phyloP scores from a whole-genome alignment of 768 basidiomycete genomes.

The Punctularia strigosozonata region DNA sequence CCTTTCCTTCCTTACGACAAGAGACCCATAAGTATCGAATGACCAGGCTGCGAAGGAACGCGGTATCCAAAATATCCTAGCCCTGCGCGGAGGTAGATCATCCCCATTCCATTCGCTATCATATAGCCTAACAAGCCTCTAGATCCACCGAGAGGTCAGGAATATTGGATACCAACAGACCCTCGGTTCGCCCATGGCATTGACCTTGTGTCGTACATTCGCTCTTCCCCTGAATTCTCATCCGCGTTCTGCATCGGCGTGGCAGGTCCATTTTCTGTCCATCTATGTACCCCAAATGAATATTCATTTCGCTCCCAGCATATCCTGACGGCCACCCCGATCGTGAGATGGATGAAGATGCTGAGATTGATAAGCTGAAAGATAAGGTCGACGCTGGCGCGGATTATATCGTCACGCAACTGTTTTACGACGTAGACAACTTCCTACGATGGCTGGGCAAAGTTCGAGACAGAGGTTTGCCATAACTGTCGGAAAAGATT shows the following conservation, averaged over 20 bases:
- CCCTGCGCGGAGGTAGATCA: conserved; percentile 74
- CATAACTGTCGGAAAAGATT: background rate
- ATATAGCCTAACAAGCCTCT: background rate
- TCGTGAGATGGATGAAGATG: conserved; percentile 40
- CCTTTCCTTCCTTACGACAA: conserved; percentile 3
- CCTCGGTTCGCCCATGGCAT: conserved; percentile 72
- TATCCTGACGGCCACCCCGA: conserved; percentile 89
- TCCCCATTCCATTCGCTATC: conserved; percentile 1
- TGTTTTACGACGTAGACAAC: conserved; percentile 91
- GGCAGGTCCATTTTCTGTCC: conserved; percentile 42
- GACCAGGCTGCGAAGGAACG: conserved; percentile 64
- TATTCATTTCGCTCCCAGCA: conserved; percentile 29
- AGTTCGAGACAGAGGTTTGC: conserved; percentile 60
- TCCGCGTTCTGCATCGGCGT: conserved; percentile 90
- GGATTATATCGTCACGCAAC: conserved; percentile 90
- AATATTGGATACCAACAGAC: conserved; percentile 85
- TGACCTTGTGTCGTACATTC: conserved; percentile 89
- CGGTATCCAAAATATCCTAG: conserved; percentile 84
- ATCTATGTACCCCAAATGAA: conserved; percentile 3
- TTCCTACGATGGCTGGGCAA: conserved; percentile 73
- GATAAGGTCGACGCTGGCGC: conserved; percentile 90
- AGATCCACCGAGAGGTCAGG: conserved; percentile 92
- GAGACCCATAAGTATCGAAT: no score
- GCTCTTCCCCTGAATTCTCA: conserved; percentile 62
- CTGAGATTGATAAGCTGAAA: conserved; percentile 60